Conservation (phyloP, 345 rosid species). For the Arabis alpina region DNA sequence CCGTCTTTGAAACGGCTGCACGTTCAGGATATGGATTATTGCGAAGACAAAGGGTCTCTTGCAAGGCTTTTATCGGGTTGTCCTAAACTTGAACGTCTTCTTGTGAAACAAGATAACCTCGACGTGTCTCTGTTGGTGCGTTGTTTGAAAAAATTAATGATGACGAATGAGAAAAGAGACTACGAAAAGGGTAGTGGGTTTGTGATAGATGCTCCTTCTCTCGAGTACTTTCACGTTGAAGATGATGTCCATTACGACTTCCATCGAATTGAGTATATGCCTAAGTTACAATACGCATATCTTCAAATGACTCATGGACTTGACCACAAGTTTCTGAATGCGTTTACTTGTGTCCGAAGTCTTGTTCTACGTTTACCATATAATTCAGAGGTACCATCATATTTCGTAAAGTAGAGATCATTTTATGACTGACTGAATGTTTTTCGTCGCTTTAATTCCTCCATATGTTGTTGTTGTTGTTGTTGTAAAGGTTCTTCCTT, state of each 20-base stretch:
- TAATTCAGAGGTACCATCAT: background rate
- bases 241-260: constrained; percentile 14
- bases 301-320: constrained; percentile 14
- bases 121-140: background rate
- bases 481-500: background rate
- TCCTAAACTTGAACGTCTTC: background rate
- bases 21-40: background rate
- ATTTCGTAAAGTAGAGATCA: too few relatives aligned
- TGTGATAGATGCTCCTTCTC: constrained; percentile 17
- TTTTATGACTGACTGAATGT: background rate
- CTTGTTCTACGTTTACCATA: constrained; percentile 5
- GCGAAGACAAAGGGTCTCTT: background rate
- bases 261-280: constrained; percentile 25
- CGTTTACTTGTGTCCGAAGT: background rate
- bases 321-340: constrained; percentile 10
- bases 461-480: background rate
- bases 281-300: background rate
- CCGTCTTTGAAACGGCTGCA: background rate
- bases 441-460: background rate
- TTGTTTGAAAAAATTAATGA: background rate
- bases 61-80: constrained; percentile 14
- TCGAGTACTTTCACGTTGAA: background rate
- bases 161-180: background rate
- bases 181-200: background rate
- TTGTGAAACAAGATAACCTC: background rate